These are phyloP conservation scores for Danielozyma ontarioensis DNA, from an alignment of 805 yeast species.

Conservation along the genomic window DNA sequence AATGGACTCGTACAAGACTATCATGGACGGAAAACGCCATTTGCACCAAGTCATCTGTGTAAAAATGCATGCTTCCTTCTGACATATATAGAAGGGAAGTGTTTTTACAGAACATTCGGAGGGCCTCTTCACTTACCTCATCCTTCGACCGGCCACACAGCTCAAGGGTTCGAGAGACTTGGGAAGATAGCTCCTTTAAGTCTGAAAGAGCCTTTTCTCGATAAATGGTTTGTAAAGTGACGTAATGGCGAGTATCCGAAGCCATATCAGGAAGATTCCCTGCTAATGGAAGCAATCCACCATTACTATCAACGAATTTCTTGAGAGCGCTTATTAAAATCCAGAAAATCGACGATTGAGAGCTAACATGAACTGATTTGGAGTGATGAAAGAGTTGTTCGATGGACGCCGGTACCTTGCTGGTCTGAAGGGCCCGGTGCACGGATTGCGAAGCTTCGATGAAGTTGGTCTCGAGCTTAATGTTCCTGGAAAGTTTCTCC, in stretches of 20 bases:
- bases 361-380: slow-evolving; percentile 10
- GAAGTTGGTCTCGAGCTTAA: slow-evolving; percentile 47
- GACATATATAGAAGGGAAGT: slow-evolving; percentile 47
- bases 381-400: slow-evolving; percentile 17
- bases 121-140: slow-evolving; percentile 20
- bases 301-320: slow-evolving; percentile 35
- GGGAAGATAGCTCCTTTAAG: slow-evolving; percentile 29
- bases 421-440: slow-evolving; percentile 33
- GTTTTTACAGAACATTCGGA: slow-evolving; percentile 57
- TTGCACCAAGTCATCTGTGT: slow-evolving; percentile 7
- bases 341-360: slow-evolving; percentile 51
- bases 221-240: slow-evolving; percentile 55
- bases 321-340: slow-evolving; percentile 49
- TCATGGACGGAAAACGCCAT: slow-evolving; percentile 9
- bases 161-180: slow-evolving; percentile 21
- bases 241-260: slow-evolving; percentile 60
- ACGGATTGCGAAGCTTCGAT: slow-evolving; percentile 31
- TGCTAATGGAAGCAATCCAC: slow-evolving; percentile 55
- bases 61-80: slow-evolving; percentile 34
- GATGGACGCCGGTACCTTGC: slow-evolving; percentile 27
- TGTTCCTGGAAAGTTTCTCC: slow-evolving; percentile 36
- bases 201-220: slow-evolving; percentile 51
- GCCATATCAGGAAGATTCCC: slow-evolving; percentile 89
- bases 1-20: slow-evolving; percentile 28
- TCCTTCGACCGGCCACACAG: slow-evolving; percentile 18